These are phyloP conservation scores for Carpinus fangiana DNA, from an alignment of 306 rosid genomes.

Conservation along the genomic window DNA sequence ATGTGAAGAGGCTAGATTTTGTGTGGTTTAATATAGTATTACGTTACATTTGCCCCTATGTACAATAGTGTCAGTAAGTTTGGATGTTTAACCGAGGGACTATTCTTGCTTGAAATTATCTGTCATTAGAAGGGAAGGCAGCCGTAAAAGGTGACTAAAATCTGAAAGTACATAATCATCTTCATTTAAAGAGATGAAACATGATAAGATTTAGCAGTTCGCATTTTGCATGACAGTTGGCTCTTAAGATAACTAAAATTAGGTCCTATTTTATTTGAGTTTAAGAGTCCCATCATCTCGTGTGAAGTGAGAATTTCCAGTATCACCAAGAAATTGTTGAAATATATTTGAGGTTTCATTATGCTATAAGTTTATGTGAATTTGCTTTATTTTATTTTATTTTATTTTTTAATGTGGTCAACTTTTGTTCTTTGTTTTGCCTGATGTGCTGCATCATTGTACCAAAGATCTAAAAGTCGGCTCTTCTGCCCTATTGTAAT, in stretches of 20 bases:
- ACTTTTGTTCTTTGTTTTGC: not conserved
- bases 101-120: not conserved
- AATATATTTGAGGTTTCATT: not conserved
- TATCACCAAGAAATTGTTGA: not conserved
- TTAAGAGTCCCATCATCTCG: not conserved
- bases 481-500: not conserved
- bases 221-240: not conserved
- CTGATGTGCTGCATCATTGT: not conserved
- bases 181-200: too few species aligned
- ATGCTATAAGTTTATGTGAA: not conserved
- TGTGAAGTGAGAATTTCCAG: slow-evolving; percentile 1
- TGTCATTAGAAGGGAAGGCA: too few species aligned
- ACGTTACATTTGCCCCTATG: not conserved
- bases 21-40: too few species aligned
- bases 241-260: not conserved
- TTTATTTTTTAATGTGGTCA: not conserved
- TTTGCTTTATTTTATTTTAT: not conserved
- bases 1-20: too few species aligned
- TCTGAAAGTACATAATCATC: too few species aligned
- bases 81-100: not conserved
- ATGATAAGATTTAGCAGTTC: too few species aligned
- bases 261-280: not conserved
- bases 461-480: not conserved
- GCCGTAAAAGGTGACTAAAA: too few species aligned
- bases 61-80: not conserved